A percentile compares a stretch with the other conserved stretches of the same genome.
Evolutionary conservation across 768 basidiomycete genomes (phyloP).

Genomic region (Amanita muscaria): DNA sequence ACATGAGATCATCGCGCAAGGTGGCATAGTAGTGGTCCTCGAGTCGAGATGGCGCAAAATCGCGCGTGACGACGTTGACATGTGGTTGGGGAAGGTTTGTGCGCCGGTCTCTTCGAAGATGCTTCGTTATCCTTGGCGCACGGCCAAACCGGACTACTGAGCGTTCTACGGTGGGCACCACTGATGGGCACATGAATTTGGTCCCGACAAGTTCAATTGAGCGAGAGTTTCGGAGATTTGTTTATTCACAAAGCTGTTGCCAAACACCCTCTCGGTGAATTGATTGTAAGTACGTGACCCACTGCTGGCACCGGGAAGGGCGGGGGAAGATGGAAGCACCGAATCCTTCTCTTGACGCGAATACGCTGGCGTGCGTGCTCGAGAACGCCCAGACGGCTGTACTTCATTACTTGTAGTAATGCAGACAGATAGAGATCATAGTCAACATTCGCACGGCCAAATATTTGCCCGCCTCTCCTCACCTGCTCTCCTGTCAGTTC

Average conservation of each 20-base stretch:
- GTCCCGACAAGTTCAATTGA: too few species aligned
- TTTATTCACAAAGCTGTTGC: neutral
- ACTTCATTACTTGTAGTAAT: too few species aligned
- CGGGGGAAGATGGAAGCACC: too few species aligned
- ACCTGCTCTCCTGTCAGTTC: neutral
- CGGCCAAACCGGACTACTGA: constrained; percentile 42
- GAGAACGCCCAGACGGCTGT: too few species aligned
- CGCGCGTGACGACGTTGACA: constrained; percentile 53
- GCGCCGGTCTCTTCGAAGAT: constrained; percentile 37
- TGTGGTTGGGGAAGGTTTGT: constrained; percentile 69
- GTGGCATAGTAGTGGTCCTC: constrained; percentile 79
- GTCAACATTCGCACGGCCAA: constrained; percentile 5
- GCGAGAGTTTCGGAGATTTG: neutral
- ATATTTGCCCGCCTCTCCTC: constrained; percentile 4
- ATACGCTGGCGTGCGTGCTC: too few species aligned
- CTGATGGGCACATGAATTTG: neutral
- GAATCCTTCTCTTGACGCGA: too few species aligned
- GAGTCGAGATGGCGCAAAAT: constrained; percentile 66
- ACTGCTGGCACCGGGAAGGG: too few species aligned
- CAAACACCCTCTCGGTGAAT: neutral
- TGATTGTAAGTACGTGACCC: too few species aligned
- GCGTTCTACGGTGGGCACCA: constrained; percentile 13
- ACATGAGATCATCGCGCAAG: constrained; percentile 83
- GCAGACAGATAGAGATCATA: neutral
- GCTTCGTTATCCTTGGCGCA: constrained; percentile 36